phyloP scores from a whole-genome alignment of 2,329 filamentous ascomycete genomes.

The Talaromyces rugulosus region DNA sequence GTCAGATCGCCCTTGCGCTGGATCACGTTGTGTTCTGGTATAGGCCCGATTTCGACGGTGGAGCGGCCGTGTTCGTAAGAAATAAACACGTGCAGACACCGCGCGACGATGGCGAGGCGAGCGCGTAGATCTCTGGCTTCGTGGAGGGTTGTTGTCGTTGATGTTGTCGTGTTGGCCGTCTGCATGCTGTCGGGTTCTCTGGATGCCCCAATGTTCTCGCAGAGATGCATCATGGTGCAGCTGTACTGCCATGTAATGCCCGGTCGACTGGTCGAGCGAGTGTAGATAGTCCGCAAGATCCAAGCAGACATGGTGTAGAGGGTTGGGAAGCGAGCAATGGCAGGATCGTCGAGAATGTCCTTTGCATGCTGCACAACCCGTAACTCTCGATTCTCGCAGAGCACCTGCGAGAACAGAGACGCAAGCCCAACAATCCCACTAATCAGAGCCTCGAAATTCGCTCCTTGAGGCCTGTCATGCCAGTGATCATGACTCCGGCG shows the following conservation, averaged over 20 bases:
- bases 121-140: slow-evolving; percentile 18
- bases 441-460: slow-evolving; percentile 30
- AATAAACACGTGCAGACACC: slow-evolving; percentile 25
- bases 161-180: not conserved
- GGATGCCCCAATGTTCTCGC: slow-evolving; percentile 43
- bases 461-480: slow-evolving; percentile 19
- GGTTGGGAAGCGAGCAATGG: slow-evolving; percentile 19
- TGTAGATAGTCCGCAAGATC: slow-evolving; percentile 48
- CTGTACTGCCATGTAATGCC: slow-evolving; percentile 53
- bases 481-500: slow-evolving; percentile 26
- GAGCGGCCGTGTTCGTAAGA: slow-evolving; percentile 33
- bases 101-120: slow-evolving; percentile 26
- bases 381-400: slow-evolving; percentile 21
- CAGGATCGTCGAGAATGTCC: slow-evolving; percentile 38
- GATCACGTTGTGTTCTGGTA: slow-evolving; percentile 13
- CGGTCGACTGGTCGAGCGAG: slow-evolving; percentile 48
- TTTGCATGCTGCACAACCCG: slow-evolving; percentile 34
- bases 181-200: slow-evolving; percentile 16
- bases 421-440: slow-evolving; percentile 29
- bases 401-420: slow-evolving; percentile 25
- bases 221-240: slow-evolving; percentile 51
- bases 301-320: slow-evolving; percentile 35
- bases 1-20: slow-evolving; percentile 16
- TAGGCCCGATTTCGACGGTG: slow-evolving; percentile 20
- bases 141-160: not conserved